Evolutionary conservation across 441 rosid species (phyloP).

Genomic region (Brassica hybrid): DNA sequence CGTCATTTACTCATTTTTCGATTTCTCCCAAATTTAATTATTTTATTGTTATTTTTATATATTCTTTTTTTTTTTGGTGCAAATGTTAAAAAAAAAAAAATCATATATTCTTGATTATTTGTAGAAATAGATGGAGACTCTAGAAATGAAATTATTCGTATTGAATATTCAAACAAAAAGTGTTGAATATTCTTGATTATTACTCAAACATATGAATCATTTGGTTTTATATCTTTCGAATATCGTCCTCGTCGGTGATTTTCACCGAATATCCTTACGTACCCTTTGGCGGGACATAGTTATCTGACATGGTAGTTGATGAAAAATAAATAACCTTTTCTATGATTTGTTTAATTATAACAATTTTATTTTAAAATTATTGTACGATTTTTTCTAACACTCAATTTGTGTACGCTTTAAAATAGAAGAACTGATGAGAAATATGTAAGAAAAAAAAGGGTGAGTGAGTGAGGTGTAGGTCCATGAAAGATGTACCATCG

Average conservation of each 20-base stretch:
- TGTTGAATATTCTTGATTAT: conserved; percentile 33
- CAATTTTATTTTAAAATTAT: neutral
- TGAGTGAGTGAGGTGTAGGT: conserved; percentile 39
- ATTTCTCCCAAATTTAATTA: conserved; percentile 32
- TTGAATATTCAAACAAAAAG: conserved; percentile 23
- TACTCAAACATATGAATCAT: conserved; percentile 29
- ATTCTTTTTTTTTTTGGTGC: too few relatives aligned
- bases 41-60: conserved; percentile 2
- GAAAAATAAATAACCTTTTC: conserved; percentile 1
- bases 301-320: conserved; percentile 16
- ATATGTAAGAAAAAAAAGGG: neutral
- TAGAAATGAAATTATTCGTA: neutral
- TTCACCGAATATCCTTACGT: conserved; percentile 37
- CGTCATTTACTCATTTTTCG: conserved; percentile 39
- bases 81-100: too few relatives aligned
- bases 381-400: neutral
- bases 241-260: conserved; percentile 36
- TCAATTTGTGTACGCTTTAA: neutral
- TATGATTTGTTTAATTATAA: neutral
- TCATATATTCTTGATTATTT: too few relatives aligned
- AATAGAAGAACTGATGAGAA: neutral
- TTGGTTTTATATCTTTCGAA: conserved; percentile 11
- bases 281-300: conserved; percentile 12
- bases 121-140: neutral
- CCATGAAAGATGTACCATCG: conserved; percentile 37